Evolutionary conservation across 1,284 basidiomycete species (phyloP).

Genomic region (Leucoagaricus sp.): DNA sequence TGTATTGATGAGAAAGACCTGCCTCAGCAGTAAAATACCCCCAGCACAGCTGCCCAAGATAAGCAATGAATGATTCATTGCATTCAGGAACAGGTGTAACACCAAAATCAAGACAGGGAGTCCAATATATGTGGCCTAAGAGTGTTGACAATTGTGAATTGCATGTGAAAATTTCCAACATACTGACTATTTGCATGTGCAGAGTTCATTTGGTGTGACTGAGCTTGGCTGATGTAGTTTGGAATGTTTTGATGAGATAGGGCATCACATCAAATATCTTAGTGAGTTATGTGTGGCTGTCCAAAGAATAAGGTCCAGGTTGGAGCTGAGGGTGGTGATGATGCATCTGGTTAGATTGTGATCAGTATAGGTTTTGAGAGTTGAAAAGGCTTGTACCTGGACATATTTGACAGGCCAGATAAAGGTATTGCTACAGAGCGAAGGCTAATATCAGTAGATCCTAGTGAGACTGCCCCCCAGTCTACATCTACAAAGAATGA

Average conservation of each 20-base stretch:
- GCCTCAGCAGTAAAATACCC: constrained; percentile 61
- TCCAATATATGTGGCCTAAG: constrained; percentile 57
- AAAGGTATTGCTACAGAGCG: constrained; percentile 65
- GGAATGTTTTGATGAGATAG: constrained; percentile 34
- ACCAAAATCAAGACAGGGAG: constrained; percentile 56
- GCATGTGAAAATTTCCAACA: constrained; percentile 22
- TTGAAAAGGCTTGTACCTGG: no score
- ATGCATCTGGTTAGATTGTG: no score
- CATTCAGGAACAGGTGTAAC: constrained; percentile 55
- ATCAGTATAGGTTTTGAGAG: no score
- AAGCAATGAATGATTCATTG: constrained; percentile 74
- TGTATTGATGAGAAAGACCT: neutral
- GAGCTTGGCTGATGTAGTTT: neutral
- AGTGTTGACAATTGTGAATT: neutral
- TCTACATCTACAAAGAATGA: constrained; percentile 30
- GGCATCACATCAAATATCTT: constrained; percentile 52
- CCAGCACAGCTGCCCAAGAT: constrained; percentile 70
- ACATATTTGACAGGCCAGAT: constrained; percentile 46
- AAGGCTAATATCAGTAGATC: constrained; percentile 66
- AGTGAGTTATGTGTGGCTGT: constrained; percentile 51
- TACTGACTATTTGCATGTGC: constrained; percentile 44
- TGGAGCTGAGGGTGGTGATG: constrained; percentile 56
- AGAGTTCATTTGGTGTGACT: neutral
- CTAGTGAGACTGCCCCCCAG: constrained; percentile 64
- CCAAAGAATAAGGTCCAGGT: constrained; percentile 62